A percentile compares a stretch with the other conserved stretches of the same genome.
Conservation (phyloP, 1,139 yeast genomes). For the Zygosaccharomyces sapae region DNA sequence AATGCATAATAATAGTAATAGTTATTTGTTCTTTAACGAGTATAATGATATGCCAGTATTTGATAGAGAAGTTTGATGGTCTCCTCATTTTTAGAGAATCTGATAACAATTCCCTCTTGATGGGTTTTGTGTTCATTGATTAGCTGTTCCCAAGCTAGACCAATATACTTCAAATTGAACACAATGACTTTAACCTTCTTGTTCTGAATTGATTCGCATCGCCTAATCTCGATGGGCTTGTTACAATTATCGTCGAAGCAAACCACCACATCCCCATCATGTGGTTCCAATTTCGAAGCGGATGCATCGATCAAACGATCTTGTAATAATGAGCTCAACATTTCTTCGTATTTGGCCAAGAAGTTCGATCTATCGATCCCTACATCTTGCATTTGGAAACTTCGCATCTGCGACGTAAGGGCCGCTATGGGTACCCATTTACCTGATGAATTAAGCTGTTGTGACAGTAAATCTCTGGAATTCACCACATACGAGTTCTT, state of each 20-base stretch:
- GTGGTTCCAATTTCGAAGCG: not conserved
- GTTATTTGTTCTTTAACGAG: not conserved
- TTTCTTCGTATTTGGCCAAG: not conserved
- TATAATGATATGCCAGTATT: constrained; percentile 11
- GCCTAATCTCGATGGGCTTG: constrained; percentile 3
- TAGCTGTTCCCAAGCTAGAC: constrained; percentile 5
- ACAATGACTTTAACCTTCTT: not conserved
- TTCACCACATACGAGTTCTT: constrained; percentile 29
- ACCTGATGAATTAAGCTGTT: constrained; percentile 6
- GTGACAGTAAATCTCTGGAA: constrained; percentile 8
- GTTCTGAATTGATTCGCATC: not conserved
- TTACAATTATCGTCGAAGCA: constrained; percentile 1
- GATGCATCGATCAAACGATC: not conserved
- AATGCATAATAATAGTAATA: not conserved
- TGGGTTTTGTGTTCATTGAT: constrained; percentile 9
- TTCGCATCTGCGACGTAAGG: constrained; percentile 15
- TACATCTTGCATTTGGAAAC: constrained; percentile 11
- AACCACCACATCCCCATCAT: constrained; percentile 9
- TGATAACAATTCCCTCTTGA: constrained; percentile 14
- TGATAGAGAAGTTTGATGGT: constrained; percentile 15
- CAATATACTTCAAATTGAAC: constrained; percentile 8
- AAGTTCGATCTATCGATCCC: constrained; percentile 8
- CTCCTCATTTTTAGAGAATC: constrained; percentile 12
- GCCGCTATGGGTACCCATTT: constrained; percentile 21
- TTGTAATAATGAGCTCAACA: constrained; percentile 2